Percentiles rank a stretch among this genome's conserved stretches.
Conservation (phyloP, 2,329 filamentous ascomycete genomes). For the Phaeophleospora eucalypticola region DNA sequence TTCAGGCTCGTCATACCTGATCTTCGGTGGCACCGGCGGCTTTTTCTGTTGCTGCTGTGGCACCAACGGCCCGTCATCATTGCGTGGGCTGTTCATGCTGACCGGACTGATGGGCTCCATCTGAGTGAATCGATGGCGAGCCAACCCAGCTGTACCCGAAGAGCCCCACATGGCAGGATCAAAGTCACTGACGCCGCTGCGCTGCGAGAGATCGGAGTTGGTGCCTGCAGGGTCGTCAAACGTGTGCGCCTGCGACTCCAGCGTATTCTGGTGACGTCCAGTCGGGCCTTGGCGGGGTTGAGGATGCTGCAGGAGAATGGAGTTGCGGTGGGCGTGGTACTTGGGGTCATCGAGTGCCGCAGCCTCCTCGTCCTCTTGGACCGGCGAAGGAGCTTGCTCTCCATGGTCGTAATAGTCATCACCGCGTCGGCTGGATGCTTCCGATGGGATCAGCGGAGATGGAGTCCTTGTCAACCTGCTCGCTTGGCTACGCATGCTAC, state of each 20-base stretch:
- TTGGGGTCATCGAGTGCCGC: constrained; percentile 59
- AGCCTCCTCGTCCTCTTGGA: constrained; percentile 26
- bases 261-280: constrained; percentile 66
- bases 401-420: constrained; percentile 18
- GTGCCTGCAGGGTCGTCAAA: constrained; percentile 41
- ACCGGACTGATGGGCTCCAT: constrained; percentile 26
- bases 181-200: constrained; percentile 33
- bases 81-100: constrained; percentile 32
- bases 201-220: constrained; percentile 34
- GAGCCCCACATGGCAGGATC: constrained; percentile 49
- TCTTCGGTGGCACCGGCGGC: constrained; percentile 21
- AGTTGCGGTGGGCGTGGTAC: constrained; percentile 78
- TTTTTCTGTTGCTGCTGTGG: constrained; percentile 35
- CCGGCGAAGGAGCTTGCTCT: constrained; percentile 19
- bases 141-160: constrained; percentile 30
- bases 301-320: constrained; percentile 73
- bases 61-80: constrained; percentile 57
- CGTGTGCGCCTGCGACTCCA: constrained; percentile 68
- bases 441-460: constrained; percentile 52
- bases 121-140: constrained; percentile 28
- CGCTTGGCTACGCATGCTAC: constrained; percentile 35
- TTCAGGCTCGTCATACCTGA: constrained; percentile 24
- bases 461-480: constrained; percentile 41
- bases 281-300: constrained; percentile 72
- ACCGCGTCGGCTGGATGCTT: constrained; percentile 38